Evolutionary conservation across 1,139 yeast genomes (phyloP).

Genomic region (Scheffersomyces lignicola): DNA sequence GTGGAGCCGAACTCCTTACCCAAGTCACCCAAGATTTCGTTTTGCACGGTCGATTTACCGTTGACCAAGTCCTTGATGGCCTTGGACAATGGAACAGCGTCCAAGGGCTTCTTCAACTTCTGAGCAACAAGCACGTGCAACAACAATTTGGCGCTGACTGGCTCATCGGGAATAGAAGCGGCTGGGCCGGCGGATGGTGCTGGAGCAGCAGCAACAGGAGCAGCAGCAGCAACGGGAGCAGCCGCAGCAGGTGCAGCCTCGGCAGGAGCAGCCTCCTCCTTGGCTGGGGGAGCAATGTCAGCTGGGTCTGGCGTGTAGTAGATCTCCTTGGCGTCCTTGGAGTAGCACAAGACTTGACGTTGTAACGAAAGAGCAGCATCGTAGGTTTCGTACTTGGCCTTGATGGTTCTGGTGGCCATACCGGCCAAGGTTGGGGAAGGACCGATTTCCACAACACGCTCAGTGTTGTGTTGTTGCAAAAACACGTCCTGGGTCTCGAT

Average conservation of each 20-base stretch:
- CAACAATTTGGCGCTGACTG: constrained; percentile 79
- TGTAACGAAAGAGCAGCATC: constrained; percentile 97
- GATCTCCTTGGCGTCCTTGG: constrained; percentile 93
- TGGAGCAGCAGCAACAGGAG: constrained; percentile 60
- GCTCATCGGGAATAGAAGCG: constrained; percentile 83
- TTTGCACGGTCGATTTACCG: constrained; percentile 97
- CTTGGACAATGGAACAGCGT: constrained; percentile 82
- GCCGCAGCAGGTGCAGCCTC: constrained; percentile 49
- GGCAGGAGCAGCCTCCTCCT: constrained; percentile 33
- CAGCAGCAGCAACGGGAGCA: constrained; percentile 54
- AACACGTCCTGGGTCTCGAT: constrained; percentile 98
- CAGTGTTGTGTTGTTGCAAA: constrained; percentile 90
- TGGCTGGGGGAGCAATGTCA: constrained; percentile 46
- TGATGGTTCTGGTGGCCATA: constrained; percentile 96
- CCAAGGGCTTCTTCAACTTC: constrained; percentile 87
- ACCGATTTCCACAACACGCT: constrained; percentile 96
- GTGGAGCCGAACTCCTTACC: constrained; percentile 98
- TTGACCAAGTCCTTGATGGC: constrained; percentile 96
- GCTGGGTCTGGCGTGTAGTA: constrained; percentile 92
- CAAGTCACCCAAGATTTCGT: constrained; percentile 95
- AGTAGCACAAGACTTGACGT: constrained; percentile 93
- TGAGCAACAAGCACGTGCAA: constrained; percentile 92
- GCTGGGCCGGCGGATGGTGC: constrained; percentile 72
- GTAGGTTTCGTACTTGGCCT: constrained; percentile 93
- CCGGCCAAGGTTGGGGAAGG: constrained; percentile 99